Conservation (phyloP, 177 flowering plant genomes). For the Vitis hybrid region DNA sequence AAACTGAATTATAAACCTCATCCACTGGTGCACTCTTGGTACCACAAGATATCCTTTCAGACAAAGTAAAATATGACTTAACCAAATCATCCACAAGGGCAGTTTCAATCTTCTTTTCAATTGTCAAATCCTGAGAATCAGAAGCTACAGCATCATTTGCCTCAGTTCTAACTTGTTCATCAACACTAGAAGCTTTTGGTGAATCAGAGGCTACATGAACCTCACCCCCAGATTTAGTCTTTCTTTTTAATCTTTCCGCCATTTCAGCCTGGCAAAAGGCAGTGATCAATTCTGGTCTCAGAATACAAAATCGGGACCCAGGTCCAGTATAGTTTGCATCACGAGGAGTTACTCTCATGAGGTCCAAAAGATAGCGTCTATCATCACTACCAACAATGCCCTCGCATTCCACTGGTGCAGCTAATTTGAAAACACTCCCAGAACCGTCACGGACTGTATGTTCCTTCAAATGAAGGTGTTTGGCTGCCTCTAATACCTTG, state of each 20-base stretch:
- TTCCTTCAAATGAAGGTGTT: conserved; percentile 89
- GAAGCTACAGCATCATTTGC: conserved; percentile 13
- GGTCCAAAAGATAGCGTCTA: conserved; percentile 92
- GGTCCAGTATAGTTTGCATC: conserved; percentile 91
- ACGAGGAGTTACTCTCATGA: conserved; percentile 98
- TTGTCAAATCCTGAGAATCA: conserved; percentile 17
- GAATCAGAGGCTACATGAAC: conserved; percentile 30
- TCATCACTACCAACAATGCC: conserved; percentile 99
- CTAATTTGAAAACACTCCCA: conserved; percentile 73
- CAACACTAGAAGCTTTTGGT: conserved; percentile 23
- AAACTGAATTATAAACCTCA: conserved; percentile 7
- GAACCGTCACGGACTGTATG: conserved; percentile 81
- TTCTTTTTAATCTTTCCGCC: conserved; percentile 41
- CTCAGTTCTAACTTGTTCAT: conserved; percentile 19
- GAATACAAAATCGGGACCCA: conserved; percentile 79
- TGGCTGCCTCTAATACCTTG: conserved; percentile 97
- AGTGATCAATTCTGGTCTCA: conserved; percentile 84
- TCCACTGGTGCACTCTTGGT: conserved; percentile 1
- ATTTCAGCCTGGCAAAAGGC: conserved; percentile 82
- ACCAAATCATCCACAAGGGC: conserved; percentile 11
- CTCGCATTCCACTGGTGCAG: conserved; percentile 99
- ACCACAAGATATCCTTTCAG: conserved; percentile 6
- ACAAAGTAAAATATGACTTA: conserved; percentile 8
- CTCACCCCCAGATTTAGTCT: conserved; percentile 33
- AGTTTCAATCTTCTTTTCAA: neutral